Percentiles rank a stretch among this genome's conserved stretches.
Conservation (phyloP, 2,329 filamentous ascomycete species). For the Fusarium sp. region DNA sequence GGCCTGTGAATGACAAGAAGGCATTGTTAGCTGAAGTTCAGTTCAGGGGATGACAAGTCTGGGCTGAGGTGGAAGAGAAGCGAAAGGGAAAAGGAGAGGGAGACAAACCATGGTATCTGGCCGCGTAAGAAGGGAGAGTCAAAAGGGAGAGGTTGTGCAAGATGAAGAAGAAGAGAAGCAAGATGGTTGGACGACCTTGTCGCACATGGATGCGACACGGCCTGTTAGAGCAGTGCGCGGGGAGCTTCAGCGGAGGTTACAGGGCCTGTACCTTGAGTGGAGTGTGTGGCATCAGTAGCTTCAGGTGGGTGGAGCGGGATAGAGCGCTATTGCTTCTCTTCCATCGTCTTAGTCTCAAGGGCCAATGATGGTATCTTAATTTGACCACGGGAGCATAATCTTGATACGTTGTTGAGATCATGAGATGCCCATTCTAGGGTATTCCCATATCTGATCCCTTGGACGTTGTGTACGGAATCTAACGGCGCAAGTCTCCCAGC, state of each 20-base stretch:
- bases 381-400: slow-evolving; percentile 32
- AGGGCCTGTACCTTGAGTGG: slow-evolving; percentile 1
- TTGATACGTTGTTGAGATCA: slow-evolving; percentile 22
- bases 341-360: slow-evolving; percentile 1
- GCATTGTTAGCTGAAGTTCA: slow-evolving; percentile 24
- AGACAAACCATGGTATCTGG: slow-evolving; percentile 35
- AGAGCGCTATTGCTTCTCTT: slow-evolving; percentile 10
- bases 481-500: neutral
- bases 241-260: slow-evolving; percentile 16
- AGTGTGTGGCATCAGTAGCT: slow-evolving; percentile 34
- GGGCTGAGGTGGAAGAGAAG: neutral
- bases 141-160: slow-evolving; percentile 7
- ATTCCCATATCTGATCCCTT: neutral
- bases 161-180: slow-evolving; percentile 1
- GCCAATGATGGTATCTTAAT: slow-evolving; percentile 23
- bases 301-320: slow-evolving; percentile 21
- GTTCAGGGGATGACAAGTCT: slow-evolving; percentile 12
- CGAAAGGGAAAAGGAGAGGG: neutral
- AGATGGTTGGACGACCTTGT: slow-evolving; percentile 17
- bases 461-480: neutral
- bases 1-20: slow-evolving; percentile 40
- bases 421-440: slow-evolving; percentile 21
- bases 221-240: neutral
- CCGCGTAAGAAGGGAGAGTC: slow-evolving; percentile 20
- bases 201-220: slow-evolving; percentile 14